Evolutionary conservation across 352 stramenopile species (phyloP).

Genomic region (Phytophthora pistaciae): DNA sequence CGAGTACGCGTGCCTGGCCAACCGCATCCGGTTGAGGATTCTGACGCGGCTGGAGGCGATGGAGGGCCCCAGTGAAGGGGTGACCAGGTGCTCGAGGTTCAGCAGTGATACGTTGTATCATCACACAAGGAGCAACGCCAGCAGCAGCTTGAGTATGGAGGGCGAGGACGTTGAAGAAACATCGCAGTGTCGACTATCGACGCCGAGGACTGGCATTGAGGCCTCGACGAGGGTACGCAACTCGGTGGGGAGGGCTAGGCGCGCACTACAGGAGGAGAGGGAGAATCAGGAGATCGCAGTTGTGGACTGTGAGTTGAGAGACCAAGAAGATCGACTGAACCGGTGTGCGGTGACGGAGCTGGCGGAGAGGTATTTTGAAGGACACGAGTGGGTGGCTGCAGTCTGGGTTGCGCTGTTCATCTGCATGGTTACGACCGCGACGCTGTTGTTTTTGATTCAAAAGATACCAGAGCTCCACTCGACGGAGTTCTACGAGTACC

Average conservation of each 20-base stretch:
- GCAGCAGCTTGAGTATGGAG: constrained; percentile 4
- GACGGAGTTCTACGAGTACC: constrained; percentile 58
- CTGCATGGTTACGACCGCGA: constrained; percentile 18
- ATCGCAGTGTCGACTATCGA: background rate
- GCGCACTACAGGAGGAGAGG: constrained; percentile 29
- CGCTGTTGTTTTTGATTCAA: constrained; percentile 37
- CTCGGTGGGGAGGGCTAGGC: constrained; percentile 9
- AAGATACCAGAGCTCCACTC: constrained; percentile 37
- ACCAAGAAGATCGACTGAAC: constrained; percentile 32
- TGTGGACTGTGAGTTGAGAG: constrained; percentile 36
- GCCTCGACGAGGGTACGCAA: constrained; percentile 26
- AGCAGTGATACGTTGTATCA: constrained; percentile 44
- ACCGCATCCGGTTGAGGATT: constrained; percentile 67
- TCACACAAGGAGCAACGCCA: constrained; percentile 39
- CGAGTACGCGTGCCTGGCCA: constrained; percentile 75
- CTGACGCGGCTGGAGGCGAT: constrained; percentile 41
- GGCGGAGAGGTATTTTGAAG: constrained; percentile 26
- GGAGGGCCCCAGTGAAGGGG: constrained; percentile 30
- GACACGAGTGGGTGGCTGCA: constrained; percentile 52
- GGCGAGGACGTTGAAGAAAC: background rate
- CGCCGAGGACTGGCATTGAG: constrained; percentile 6
- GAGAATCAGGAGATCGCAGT: constrained; percentile 37
- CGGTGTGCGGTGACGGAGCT: constrained; percentile 33
- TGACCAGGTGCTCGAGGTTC: constrained; percentile 25
- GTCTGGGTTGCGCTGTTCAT: constrained; percentile 34